Evolutionary conservation across 139 green algal species (phyloP).

Genomic region (Micromonas commoda): DNA sequence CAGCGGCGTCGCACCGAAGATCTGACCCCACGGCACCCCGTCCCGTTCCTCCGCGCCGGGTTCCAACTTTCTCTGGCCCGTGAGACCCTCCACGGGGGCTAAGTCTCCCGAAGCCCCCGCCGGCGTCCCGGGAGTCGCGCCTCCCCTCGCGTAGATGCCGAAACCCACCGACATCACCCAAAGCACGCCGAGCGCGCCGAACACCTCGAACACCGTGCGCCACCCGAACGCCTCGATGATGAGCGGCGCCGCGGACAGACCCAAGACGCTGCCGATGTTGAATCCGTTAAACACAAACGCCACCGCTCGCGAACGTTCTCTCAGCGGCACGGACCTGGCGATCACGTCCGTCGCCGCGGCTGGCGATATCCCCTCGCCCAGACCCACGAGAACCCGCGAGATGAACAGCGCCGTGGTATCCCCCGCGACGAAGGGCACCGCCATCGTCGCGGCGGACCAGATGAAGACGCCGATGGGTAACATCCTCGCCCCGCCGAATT

Average conservation of each 20-base stretch:
- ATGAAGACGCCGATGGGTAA: conserved; percentile 26
- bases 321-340: conserved; percentile 53
- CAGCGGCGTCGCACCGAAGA: conserved; percentile 64
- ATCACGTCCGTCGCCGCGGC: conserved; percentile 84
- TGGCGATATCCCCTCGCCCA: conserved; percentile 88
- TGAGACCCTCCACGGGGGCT: too few species aligned
- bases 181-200: conserved; percentile 68
- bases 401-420: not conserved
- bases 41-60: too few species aligned
- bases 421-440: not conserved
- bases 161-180: conserved; percentile 54
- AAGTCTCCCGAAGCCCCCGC: too few species aligned
- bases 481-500: conserved; percentile 26
- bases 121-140: not conserved
- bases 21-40: conserved; percentile 84
- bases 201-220: conserved; percentile 80
- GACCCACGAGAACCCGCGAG: conserved; percentile 66
- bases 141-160: not conserved
- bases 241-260: conserved; percentile 67
- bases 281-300: conserved; percentile 86
- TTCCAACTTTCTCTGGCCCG: too few species aligned
- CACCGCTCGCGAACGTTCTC: conserved; percentile 56
- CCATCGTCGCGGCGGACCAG: conserved; percentile 32
- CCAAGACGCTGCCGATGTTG: conserved; percentile 80
- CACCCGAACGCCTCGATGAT: conserved; percentile 76